Evolutionary conservation across 768 basidiomycete species (phyloP), one percentile per base, ranked within the genome.

Genomic region (Gautieria morchelliformis): DNA sequence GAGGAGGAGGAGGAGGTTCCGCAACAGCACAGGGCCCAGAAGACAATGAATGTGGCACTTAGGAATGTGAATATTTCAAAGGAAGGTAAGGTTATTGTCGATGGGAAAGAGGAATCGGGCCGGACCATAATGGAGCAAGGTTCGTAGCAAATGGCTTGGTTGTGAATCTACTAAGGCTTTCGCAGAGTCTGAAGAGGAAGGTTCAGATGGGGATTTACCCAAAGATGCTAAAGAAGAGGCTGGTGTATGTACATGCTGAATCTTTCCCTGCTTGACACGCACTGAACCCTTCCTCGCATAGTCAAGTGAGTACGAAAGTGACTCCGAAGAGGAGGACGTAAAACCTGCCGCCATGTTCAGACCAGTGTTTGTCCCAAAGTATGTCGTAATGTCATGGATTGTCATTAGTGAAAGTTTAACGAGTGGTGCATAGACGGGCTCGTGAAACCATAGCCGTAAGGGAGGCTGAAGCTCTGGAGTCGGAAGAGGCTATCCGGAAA

Each of bases 281-380:
- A 45, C 55, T 53, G 60, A 65, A 53, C 59, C 61, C 60, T 61
- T 48, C 19, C 56, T 27, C 47, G 58, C 7, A 56, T 52, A 91
- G 87, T 89, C 89, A 39, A 92, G 89, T 69, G 92, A 94, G 73
- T 83, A 89, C 63, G 89, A 89, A 65, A 79, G 77, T n/a, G 84
- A 83, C 52, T 87, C 84, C 0, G 80, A 77, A 42, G 75, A 74
- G n/a, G 89, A 91, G 65, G 89, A 89, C 58, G 83, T 85, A 67
- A 75, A 81, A 45, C 80, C 83, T 4, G 86, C 88, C 68, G 72
- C 82, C 6, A 81, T 85, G 61, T 93, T 95, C 70, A 78, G 94
- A 61, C 96, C 96, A 2, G 88, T 95, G 0, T 99, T 97, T 69
- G 82, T 98, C 17, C 89, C 89, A 55, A 98, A 98, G 94, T 94